Conservation (phyloP, 495 filamentous ascomycete genomes). For the Annulohypoxylon moriforme region DNA sequence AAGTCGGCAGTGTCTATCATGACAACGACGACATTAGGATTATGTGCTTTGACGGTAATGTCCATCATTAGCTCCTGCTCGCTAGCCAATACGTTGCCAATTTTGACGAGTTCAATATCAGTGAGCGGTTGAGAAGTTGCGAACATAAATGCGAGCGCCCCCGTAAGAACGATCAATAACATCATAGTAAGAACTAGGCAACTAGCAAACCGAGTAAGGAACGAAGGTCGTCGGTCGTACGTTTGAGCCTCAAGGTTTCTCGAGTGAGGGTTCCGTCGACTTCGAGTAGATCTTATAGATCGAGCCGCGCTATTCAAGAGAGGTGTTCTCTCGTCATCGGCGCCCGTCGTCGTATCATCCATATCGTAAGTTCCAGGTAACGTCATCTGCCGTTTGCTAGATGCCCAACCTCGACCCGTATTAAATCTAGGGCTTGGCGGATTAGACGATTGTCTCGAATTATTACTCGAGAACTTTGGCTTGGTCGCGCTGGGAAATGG, state of each 20-base stretch:
- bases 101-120: slow-evolving; percentile 77
- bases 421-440: slow-evolving; percentile 65
- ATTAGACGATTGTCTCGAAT: slow-evolving; percentile 69
- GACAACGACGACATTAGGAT: slow-evolving; percentile 90
- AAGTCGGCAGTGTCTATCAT: slow-evolving; percentile 86
- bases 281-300: slow-evolving; percentile 69
- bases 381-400: slow-evolving; percentile 48
- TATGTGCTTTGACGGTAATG: slow-evolving; percentile 84
- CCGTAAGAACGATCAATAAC: slow-evolving; percentile 79
- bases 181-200: slow-evolving; percentile 81
- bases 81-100: slow-evolving; percentile 90
- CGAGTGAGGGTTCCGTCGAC: slow-evolving; percentile 66
- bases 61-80: slow-evolving; percentile 97
- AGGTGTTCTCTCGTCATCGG: slow-evolving; percentile 91
- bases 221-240: slow-evolving; percentile 68
- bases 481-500: slow-evolving; percentile 64
- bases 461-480: slow-evolving; percentile 52
- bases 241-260: slow-evolving; percentile 82
- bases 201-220: slow-evolving; percentile 78
- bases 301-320: slow-evolving; percentile 62
- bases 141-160: slow-evolving; percentile 85
- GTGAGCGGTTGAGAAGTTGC: slow-evolving; percentile 89
- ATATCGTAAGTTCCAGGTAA: slow-evolving; percentile 63
- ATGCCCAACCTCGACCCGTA: slow-evolving; percentile 42
- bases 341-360: slow-evolving; percentile 67